Base-by-base conservation (phyloP, 2,329 filamentous ascomycete genomes). In the Ophiobolus disseminans region DNA sequence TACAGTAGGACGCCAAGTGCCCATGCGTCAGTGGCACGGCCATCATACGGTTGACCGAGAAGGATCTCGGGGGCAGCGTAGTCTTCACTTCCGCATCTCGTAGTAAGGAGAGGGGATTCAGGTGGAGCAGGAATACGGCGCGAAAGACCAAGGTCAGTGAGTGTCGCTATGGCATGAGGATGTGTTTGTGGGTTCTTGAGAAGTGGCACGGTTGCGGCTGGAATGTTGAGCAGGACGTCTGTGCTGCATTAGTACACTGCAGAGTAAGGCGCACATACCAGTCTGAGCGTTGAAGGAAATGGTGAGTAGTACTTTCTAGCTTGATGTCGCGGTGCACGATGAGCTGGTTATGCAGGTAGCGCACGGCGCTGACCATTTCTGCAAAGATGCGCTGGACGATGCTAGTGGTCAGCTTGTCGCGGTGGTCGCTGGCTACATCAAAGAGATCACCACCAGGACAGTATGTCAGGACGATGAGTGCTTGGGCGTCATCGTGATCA, bases 281-380 rank as follows among this genome's bases (percentile, higher is more conserved):
- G 42, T 16, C 25, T 35, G 32, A 38, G 26, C 19, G 31, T 35
- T 21, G 34, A 47, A 38, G 60, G 50, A 52, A 60, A 41, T 26
- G 50, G 57, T 55, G 55, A 57, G 52, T 80, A 86, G 75, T 82
- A 94, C 90, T 99, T 80, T 99, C 94, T 50, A 99, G 86, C 76
- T 99, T 99, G 74, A 99, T 95, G 73, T 99, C 94, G 51, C 94
- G 86, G 71, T 99, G 94, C 44, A 97, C 93, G 68, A 99, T 96
- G 60, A 85, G 87, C 63, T 89, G 80, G 44, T 84, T 79, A 73
- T 99, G 94, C 39, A 99, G 78, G 76, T 97, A 97, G 48, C 82
- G 83, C 26, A 96, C 87, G 0, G 93, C 94, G 53, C 84, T 86
- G 19, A 97, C 86, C 55, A 97, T 74, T 72, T 99, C 94, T 11